phyloP scores from a whole-genome alignment of 2,329 filamentous ascomycete genomes.

The Ophiostoma tasmaniense region DNA sequence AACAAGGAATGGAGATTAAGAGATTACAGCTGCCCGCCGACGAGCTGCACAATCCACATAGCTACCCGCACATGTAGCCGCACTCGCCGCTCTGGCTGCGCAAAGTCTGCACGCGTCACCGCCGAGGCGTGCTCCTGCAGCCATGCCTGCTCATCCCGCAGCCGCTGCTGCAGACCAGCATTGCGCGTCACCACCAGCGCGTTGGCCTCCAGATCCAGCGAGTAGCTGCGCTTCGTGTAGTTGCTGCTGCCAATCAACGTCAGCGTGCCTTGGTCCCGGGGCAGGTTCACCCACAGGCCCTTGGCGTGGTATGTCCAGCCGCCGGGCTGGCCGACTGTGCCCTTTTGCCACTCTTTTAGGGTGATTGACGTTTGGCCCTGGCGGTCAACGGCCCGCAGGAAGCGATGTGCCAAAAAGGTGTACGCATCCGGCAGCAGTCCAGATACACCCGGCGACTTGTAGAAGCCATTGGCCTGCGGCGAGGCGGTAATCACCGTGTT shows the following conservation, averaged over 20 bases:
- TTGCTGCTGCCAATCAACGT: conserved; percentile 88
- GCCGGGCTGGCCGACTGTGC: conserved; percentile 67
- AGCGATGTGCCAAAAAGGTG: conserved; percentile 75
- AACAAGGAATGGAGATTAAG: not conserved
- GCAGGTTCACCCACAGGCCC: conserved; percentile 80
- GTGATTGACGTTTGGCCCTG: conserved; percentile 48
- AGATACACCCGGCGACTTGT: conserved; percentile 75
- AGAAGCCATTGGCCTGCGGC: conserved; percentile 93
- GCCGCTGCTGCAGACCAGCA: conserved; percentile 56
- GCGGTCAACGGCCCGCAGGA: conserved; percentile 53
- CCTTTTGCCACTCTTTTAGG: conserved; percentile 80
- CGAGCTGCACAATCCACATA: conserved; percentile 84
- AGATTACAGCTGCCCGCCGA: conserved; percentile 72
- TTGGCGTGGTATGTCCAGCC: conserved; percentile 99
- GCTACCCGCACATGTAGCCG: conserved; percentile 75
- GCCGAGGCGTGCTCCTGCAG: conserved; percentile 63
- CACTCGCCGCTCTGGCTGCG: conserved; percentile 72
- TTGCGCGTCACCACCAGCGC: conserved; percentile 78
- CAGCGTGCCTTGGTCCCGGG: conserved; percentile 57
- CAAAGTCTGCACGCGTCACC: conserved; percentile 70
- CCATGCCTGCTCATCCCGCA: conserved; percentile 75
- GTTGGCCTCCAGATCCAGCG: conserved; percentile 83
- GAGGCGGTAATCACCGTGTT: conserved; percentile 89
- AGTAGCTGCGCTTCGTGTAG: conserved; percentile 90
- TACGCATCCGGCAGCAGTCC: conserved; percentile 89